phyloP scores from a whole-genome alignment of 1,139 yeast species.

The Pichia inconspicua region DNA sequence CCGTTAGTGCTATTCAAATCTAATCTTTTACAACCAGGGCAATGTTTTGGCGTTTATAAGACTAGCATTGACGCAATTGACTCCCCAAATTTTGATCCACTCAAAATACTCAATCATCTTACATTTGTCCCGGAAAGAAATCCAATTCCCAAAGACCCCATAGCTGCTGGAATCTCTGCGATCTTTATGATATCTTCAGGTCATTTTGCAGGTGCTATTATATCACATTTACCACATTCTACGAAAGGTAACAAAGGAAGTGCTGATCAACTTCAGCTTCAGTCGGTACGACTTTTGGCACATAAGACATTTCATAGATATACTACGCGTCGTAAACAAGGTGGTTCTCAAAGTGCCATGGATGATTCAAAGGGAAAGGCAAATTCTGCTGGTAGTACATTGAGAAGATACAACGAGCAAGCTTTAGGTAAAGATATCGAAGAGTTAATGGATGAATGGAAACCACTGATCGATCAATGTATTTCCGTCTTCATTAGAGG shows the following conservation, averaged over 20 bases:
- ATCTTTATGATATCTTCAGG: constrained; percentile 96
- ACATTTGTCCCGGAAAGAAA: neutral
- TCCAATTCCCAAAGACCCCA: constrained; percentile 14
- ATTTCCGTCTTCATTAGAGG: constrained; percentile 76
- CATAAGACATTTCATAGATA: constrained; percentile 91
- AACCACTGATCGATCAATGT: constrained; percentile 46
- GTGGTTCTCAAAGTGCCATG: constrained; percentile 91
- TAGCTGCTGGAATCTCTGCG: constrained; percentile 44
- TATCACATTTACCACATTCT: constrained; percentile 59
- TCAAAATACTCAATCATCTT: constrained; percentile 23
- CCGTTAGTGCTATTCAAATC: constrained; percentile 55
- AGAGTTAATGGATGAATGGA: constrained; percentile 63
- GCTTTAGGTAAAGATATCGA: constrained; percentile 73
- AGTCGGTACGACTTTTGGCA: constrained; percentile 55
- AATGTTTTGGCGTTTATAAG: constrained; percentile 63
- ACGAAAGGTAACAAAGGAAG: constrained; percentile 48
- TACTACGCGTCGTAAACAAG: constrained; percentile 94
- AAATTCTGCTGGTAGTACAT: constrained; percentile 87
- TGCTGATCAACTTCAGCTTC: constrained; percentile 41
- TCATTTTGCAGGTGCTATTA: constrained; percentile 92
- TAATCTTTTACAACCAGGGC: constrained; percentile 29
- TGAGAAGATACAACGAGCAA: constrained; percentile 84
- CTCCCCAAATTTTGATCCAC: constrained; percentile 31
- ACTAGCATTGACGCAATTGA: constrained; percentile 41
- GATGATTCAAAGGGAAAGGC: constrained; percentile 94